Evolutionary conservation across 2,329 filamentous ascomycete species (phyloP).

Genomic region (Penicillium nordicum): DNA sequence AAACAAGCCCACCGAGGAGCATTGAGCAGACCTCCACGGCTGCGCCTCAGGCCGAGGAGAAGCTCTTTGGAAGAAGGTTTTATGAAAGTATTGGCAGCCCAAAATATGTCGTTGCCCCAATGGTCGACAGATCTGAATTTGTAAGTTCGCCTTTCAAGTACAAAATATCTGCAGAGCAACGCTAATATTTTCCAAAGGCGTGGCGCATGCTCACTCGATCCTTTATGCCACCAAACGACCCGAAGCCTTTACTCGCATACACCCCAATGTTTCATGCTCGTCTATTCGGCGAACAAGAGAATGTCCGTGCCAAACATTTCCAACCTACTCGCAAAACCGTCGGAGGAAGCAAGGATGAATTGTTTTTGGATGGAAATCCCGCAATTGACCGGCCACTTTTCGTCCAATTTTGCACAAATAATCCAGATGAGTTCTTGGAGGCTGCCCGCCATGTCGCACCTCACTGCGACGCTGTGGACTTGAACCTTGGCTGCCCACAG

Average conservation of each 20-base stretch:
- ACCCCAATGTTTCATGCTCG: conserved; percentile 96
- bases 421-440: conserved; percentile 47
- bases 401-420: conserved; percentile 80
- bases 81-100: conserved; percentile 94
- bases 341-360: conserved; percentile 28
- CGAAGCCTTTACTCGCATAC: conserved; percentile 73
- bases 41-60: conserved; percentile 40
- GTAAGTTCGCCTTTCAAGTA: conserved; percentile 51
- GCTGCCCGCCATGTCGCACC: conserved; percentile 77
- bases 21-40: conserved; percentile 20
- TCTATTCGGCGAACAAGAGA: conserved; percentile 71
- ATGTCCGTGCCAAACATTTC: conserved; percentile 78
- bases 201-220: conserved; percentile 97
- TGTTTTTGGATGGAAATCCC: conserved; percentile 82
- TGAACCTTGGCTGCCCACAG: conserved; percentile 95
- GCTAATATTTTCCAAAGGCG: conserved; percentile 56
- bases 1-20: conserved; percentile 16
- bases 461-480: conserved; percentile 89
- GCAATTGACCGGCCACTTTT: conserved; percentile 81
- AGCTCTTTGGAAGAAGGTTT: conserved; percentile 80
- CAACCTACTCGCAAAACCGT: conserved; percentile 56
- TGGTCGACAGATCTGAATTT: conserved; percentile 99
- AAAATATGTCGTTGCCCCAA: conserved; percentile 86
- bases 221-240: conserved; percentile 68
- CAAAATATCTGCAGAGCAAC: neutral